Percentiles rank a stretch among this genome's conserved stretches.
These are phyloP conservation scores for Dioscorea cayenensis DNA, from an alignment of 116 monocot genomes.

Conservation along the genomic window DNA sequence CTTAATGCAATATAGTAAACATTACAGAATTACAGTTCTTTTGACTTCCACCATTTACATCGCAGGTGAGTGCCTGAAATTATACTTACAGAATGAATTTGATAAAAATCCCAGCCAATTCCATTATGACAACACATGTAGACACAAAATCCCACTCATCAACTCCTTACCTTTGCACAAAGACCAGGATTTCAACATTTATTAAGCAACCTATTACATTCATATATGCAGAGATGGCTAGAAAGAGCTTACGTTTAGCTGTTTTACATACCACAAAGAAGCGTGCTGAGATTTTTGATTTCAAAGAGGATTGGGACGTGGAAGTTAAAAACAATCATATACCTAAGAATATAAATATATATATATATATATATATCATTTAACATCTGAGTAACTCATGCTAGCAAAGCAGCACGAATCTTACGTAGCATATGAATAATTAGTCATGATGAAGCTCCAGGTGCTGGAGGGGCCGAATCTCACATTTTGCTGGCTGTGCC, in stretches of 20 bases:
- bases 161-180: too few species aligned
- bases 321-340: not conserved
- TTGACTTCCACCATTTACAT: too few species aligned
- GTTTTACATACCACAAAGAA: not conserved
- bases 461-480: conserved; percentile 31
- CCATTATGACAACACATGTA: too few species aligned
- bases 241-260: not conserved
- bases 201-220: not conserved
- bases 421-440: not conserved
- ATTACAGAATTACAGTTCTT: too few species aligned
- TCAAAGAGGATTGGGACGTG: not conserved
- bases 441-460: conserved; percentile 26
- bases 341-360: not conserved
- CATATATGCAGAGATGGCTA: not conserved
- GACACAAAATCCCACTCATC: too few species aligned
- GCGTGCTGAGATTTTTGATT: not conserved
- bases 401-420: not conserved
- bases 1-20: too few species aligned
- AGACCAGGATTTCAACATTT: too few species aligned
- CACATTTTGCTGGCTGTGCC: conserved; percentile 29
- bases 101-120: too few species aligned
- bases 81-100: too few species aligned
- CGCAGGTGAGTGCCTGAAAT: too few species aligned
- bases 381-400: too few species aligned
- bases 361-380: too few species aligned